Evolutionary conservation across 192 early-diverging fungal genomes (phyloP).

Genomic region (Entophlyctis luteolus): DNA sequence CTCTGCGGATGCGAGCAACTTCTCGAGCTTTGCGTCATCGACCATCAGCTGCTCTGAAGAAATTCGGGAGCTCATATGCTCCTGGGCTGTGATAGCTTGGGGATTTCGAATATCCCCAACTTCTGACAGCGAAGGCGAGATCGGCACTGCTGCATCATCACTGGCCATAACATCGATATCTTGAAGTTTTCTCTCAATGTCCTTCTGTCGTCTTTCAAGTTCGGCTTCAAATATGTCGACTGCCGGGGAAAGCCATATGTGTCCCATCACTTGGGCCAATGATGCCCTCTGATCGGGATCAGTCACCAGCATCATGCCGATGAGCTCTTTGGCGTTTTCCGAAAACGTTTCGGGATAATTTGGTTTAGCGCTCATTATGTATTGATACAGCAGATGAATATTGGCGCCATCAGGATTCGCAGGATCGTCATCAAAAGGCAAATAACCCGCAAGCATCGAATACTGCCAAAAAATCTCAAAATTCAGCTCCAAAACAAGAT

Average conservation of each 20-base stretch:
- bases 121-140: too few relatives aligned
- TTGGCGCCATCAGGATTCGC: constrained; percentile 58
- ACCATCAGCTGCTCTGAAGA: too few relatives aligned
- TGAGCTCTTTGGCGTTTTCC: constrained; percentile 41
- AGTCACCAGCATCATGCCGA: constrained; percentile 52
- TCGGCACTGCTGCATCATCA: too few relatives aligned
- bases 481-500: neutral
- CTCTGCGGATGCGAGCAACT: too few relatives aligned
- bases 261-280: constrained; percentile 52
- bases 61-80: too few relatives aligned
- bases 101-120: too few relatives aligned
- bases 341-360: constrained; percentile 51
- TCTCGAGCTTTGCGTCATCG: too few relatives aligned
- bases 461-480: constrained; percentile 27
- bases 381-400: constrained; percentile 59
- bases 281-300: constrained; percentile 47
- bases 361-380: constrained; percentile 54
- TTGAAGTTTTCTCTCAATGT: too few relatives aligned
- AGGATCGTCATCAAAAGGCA: constrained; percentile 62
- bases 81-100: too few relatives aligned
- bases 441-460: constrained; percentile 62
- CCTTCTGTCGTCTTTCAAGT: constrained; percentile 21
- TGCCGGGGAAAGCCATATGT: constrained; percentile 39
- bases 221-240: constrained; percentile 29
- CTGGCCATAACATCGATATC: too few relatives aligned